Base-by-base conservation (phyloP, 306 rosid genomes). In the Quercus engelmannii region DNA sequence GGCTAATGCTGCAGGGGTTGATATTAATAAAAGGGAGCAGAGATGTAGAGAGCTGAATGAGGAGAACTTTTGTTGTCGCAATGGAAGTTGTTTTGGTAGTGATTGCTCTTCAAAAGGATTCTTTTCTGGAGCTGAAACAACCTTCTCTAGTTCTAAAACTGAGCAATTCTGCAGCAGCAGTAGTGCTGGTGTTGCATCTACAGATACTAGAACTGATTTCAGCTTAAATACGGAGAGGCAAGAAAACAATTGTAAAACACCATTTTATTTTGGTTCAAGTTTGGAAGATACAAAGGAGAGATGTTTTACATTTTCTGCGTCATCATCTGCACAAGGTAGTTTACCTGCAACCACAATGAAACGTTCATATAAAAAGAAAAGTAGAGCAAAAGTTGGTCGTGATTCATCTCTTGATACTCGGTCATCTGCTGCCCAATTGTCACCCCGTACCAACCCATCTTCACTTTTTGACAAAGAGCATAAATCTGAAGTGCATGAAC, bases 291-390 rank as follows among this genome's bases (percentile, higher is more conserved):
- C 76, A 31, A 82, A 77, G 63, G 86, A 76, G 72, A 84, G 75
- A 49, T n/a, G 52, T 75, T 92, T 91, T 87, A 74, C 83, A 56
- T 94, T 94, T 90, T 85, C 91, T 20, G 89, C 93, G 19, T 67
- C 87, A 59, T 79, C 96, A 69, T 25, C 82, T 76, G 80, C 72
- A 8, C 86, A 83, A 77, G 80, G 74, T 80, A 35, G 82, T 74
- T 33, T 82, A 69, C 77, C 87, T 31, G 59, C 76, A 33, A 3
- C 54, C 13, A 55, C 74, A 33, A 73, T 71, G 54, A 93, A 83
- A 81, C 86, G 73, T 78, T 89, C 79, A 52, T 81, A 78, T 59
- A 91, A 84, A 85, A 89, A 82, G 87, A 94, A 83, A 87, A 85
- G 75, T 82, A 86, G 88, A 84, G 86, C 80, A 55, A 90, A 87